Base-by-base conservation (phyloP, 345 rosid species). In the Xanthoceras sorbifolium region DNA sequence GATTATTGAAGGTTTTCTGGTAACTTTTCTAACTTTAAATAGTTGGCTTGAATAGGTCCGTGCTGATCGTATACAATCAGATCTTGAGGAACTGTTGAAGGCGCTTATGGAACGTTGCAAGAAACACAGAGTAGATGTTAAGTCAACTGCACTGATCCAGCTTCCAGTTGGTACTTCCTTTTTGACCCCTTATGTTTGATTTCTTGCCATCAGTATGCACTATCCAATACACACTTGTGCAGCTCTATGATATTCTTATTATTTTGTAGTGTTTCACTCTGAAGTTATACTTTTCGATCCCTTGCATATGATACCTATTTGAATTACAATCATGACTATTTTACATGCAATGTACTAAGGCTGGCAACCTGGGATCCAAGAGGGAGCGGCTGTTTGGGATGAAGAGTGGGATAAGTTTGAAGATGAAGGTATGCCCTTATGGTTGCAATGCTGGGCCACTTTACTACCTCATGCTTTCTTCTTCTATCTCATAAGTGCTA, bases 331-430 rank as follows among this genome's bases (percentile, higher is more conserved):
- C 26, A 72, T 80, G 62, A 20, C 34, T 46, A 32, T 78, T 75
- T 70, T 59, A 17, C 67, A 23, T 73, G 84, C 76, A 76, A 75
- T 83, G 75, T 12, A 77, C 79, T 42, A 79, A 96, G 99, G 98
- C 78, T 96, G 99, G 97, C 94, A 92, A 78, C 98, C 99, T 84
- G 99, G 99, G 81, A 81, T 96, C 80, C 95, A 85, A 79, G 98
- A 88, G 84, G 89, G 85, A 67, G 97, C 98, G 62, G 91, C 90
- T 77, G 81, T 87, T 52, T 96, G 98, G 99, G 97, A 93, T 87
- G 99, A 96, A 87, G 99, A 93, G 18, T 96, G 99, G 97, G 99
- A 96, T 81, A 93, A 96, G 82, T 93, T 96, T 85, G 97, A 91
- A 87, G 99, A 96, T 87, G 97, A 90, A 89, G 98, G 99, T 91